Base-by-base conservation (phyloP, 345 rosid genomes). In the Salix arbutifolia region DNA sequence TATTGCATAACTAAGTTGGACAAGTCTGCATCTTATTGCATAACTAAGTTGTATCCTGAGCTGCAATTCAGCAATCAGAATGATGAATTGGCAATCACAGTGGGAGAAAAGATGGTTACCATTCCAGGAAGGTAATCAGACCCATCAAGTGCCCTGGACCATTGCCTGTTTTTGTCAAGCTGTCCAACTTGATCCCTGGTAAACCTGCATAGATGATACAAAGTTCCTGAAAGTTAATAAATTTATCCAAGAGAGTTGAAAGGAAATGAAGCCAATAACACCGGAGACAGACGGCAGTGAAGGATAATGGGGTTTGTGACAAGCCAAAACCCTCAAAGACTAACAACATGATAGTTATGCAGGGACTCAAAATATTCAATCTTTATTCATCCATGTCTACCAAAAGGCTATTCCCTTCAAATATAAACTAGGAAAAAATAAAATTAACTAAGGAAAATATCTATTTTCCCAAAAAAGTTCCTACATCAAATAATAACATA, bases 141-240 rank as follows among this genome's bases (percentile, higher is more conserved):
- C 74, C 99, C 99, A 85, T 94, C 99, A 77, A 96, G 97, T 70
- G 97, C 94, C 84, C 97, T 91, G 50, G 99, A 96, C 99, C 99
- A 96, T 68, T 89, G 92, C 83, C 88, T 92, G 80, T 86, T 94
- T 82, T 67, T 89, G 83, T 96, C 99, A 78, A 96, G 87, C 88
- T 86, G 94, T 78, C 84, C 88, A 61, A 96, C 97, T 84, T 94
- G 98, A 33, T 90, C 93, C 83, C 81, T 82, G 25, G 87, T 86
- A 88, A 96, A 92, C 88, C 99, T 94, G 84, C 69, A 87, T 65
- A 71, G 8, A 74, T 25, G 33, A 69, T 38, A 10, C 48, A 30
- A 40, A 56, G 67, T 66, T 25, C 18, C 71, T 72, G 23, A 40
- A 65, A 13, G 31, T 21, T 37, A 38, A 2, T 67, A 21, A 35